Conservation (phyloP, 1,139 yeast species). For the Geotrichum histeridarum region DNA sequence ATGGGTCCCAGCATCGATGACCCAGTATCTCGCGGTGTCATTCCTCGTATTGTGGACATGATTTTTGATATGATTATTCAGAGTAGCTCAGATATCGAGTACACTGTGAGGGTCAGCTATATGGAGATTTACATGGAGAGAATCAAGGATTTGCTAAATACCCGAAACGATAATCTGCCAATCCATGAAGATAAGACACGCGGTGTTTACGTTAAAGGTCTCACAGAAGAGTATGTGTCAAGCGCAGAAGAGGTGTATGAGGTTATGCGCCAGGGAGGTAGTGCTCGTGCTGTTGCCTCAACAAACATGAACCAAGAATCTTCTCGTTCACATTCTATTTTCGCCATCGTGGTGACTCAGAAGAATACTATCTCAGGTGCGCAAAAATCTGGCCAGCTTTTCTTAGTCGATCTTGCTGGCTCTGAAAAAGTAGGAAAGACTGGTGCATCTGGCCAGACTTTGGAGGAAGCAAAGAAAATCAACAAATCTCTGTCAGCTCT, state of each 20-base stretch:
- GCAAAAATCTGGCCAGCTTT: constrained; percentile 61
- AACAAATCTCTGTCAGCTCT: constrained; percentile 72
- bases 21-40: constrained; percentile 49
- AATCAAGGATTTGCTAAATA: constrained; percentile 56
- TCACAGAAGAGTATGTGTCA: constrained; percentile 58
- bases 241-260: constrained; percentile 54
- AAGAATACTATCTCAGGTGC: constrained; percentile 52
- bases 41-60: constrained; percentile 67
- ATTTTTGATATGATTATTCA: constrained; percentile 55
- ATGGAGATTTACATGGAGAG: constrained; percentile 83
- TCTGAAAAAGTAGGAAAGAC: constrained; percentile 82
- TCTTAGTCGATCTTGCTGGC: constrained; percentile 83
- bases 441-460: constrained; percentile 68
- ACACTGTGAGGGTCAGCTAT: constrained; percentile 63
- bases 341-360: constrained; percentile 62
- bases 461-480: constrained; percentile 81
- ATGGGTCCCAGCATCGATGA: constrained; percentile 53
- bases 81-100: constrained; percentile 54
- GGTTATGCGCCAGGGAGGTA: constrained; percentile 53
- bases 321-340: constrained; percentile 78
- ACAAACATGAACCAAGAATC: constrained; percentile 74
- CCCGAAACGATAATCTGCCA: constrained; percentile 41
- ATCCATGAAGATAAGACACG: constrained; percentile 63
- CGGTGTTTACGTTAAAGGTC: constrained; percentile 68
- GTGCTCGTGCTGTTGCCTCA: constrained; percentile 52